Conservation (phyloP, 129 eudicot species). For the Erigeron canadensis region DNA sequence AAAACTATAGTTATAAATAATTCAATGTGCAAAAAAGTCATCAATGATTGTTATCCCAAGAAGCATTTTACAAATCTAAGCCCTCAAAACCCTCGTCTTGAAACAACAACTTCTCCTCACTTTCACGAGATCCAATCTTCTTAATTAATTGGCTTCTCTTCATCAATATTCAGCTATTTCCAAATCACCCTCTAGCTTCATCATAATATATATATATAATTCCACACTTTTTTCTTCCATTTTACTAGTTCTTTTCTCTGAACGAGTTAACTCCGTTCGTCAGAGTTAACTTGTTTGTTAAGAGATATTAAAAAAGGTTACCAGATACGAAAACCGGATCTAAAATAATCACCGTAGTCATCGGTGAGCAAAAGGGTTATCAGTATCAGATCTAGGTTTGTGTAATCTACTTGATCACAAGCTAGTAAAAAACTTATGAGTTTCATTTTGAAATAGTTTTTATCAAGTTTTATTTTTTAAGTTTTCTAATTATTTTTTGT, state of each 20-base stretch:
- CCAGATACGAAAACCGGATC: neutral
- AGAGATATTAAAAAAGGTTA: neutral
- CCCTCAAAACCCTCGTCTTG: conserved; percentile 48
- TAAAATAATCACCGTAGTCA: neutral
- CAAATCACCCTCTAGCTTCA: conserved; percentile 28
- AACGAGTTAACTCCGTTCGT: conserved; percentile 3
- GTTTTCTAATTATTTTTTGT: neutral
- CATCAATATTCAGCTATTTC: conserved; percentile 21
- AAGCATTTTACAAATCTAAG: conserved; percentile 40
- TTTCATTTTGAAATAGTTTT: neutral
- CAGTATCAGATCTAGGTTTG: conserved; percentile 19
- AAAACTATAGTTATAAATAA: neutral
- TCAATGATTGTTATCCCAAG: conserved; percentile 42
- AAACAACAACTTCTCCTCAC: conserved; percentile 36
- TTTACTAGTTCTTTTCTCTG: neutral
- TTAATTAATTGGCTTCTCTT: conserved; percentile 28
- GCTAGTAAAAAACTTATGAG: conserved; percentile 13
- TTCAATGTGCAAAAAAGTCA: conserved; percentile 31
- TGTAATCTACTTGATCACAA: conserved; percentile 10
- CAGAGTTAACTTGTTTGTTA: neutral
- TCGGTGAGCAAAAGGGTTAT: conserved; percentile 10
- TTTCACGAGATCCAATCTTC: conserved; percentile 72
- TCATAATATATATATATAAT: conserved; percentile 23
- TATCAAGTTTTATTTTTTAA: neutral
- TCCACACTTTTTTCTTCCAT: conserved; percentile 5